These are phyloP conservation scores for Globisporangium carolinianum DNA, from an alignment of 352 stramenopile species.

Conservation along the genomic window DNA sequence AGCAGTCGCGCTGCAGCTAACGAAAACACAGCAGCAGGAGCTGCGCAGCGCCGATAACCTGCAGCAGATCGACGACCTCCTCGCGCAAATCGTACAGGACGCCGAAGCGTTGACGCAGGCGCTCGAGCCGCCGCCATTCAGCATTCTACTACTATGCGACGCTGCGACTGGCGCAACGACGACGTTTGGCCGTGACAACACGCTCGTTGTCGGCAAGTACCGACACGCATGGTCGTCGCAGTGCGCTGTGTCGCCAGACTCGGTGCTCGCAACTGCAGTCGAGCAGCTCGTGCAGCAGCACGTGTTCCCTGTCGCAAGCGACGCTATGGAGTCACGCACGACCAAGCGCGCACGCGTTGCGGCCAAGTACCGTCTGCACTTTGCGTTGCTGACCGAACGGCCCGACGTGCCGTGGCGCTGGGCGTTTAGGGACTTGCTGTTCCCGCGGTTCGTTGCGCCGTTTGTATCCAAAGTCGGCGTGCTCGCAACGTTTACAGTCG, in stretches of 20 bases:
- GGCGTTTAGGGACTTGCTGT: slow-evolving; percentile 25
- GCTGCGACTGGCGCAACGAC: slow-evolving; percentile 7
- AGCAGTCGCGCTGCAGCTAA: not conserved
- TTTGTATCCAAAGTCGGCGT: slow-evolving; percentile 43
- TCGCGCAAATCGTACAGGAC: slow-evolving; percentile 15
- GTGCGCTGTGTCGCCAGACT: slow-evolving; percentile 20
- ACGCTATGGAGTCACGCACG: not conserved
- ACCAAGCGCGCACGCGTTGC: slow-evolving; percentile 33
- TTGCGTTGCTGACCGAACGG: slow-evolving; percentile 60
- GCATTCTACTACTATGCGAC: slow-evolving; percentile 40
- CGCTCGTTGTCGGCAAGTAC: slow-evolving; percentile 49
- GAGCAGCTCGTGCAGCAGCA: slow-evolving; percentile 31
- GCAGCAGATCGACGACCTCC: slow-evolving; percentile 26
- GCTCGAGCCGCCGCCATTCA: slow-evolving; percentile 14
- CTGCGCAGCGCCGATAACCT: slow-evolving; percentile 5
- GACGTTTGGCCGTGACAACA: not conserved
- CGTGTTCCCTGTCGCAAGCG: slow-evolving; percentile 21
- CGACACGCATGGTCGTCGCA: slow-evolving; percentile 55
- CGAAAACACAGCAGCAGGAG: not conserved
- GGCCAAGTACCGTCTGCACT: slow-evolving; percentile 59
- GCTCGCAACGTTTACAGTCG: slow-evolving; percentile 63
- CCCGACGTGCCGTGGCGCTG: slow-evolving; percentile 34
- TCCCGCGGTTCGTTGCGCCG: slow-evolving; percentile 30
- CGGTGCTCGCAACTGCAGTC: slow-evolving; percentile 23
- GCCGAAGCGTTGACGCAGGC: not conserved